Base-by-base conservation (phyloP, 768 basidiomycete species). In the Lyophyllum shimeji region DNA sequence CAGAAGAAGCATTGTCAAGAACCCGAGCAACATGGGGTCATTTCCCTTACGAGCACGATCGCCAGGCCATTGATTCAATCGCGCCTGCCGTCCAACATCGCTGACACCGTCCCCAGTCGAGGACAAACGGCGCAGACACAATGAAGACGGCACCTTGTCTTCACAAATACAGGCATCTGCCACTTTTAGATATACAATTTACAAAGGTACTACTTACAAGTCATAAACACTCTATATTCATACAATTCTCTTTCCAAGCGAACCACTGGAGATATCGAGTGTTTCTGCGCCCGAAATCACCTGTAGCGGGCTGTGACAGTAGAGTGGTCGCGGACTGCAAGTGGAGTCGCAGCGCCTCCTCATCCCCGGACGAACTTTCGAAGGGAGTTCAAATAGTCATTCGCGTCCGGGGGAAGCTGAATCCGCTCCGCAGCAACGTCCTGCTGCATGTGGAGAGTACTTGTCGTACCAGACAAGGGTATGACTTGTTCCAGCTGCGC, bases 401-500 rank as follows among this genome's bases (percentile, higher is more conserved):
- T 46, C 2, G 42, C 52, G 8, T 53, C 59, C 29, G 59, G 55
- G 13, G 52, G 39, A 18, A 69, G 63, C 11, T 63, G 50, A 1
- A 69, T 44, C 6, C 62, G 46, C 37, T 70, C 65, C 3, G 73
- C 77, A 0, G 74, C 76, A 18, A 90, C 70, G 53, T 84, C 87
- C 56, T 91, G 82, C 34, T 72, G 69, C 85, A 90, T 90, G 59
- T 92, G 89, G 21, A 72, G 55, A 55, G 83, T 78, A 54, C 78
- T 78, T 0, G 82, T 88, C 11, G 90, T 92, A 2, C 93, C 93
- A 29, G 87, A 86, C 40, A 95, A 70, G 0, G 93, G 91, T 0
- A 80, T 81, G 58, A 94, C 79, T 2, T 82, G 85, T 55, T 82
- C 76, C 23, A 78, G 65, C 65, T 91, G 87, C 7, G 85, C 86